Conservation (phyloP, 768 basidiomycete genomes). For the Dentipellis fragilis region DNA sequence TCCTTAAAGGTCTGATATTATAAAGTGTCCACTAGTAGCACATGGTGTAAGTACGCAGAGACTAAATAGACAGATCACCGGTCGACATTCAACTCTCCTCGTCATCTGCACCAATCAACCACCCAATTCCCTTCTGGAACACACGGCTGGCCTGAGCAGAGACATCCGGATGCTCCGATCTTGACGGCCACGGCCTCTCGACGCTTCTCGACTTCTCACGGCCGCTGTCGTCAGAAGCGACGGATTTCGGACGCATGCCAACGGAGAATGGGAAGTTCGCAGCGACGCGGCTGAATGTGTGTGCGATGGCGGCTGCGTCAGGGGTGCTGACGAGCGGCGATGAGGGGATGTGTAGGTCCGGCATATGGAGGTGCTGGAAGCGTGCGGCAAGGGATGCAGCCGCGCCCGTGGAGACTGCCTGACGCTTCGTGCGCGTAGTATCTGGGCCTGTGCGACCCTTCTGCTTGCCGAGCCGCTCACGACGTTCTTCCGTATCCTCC, state of each 20-base stretch:
- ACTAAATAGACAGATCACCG: no score
- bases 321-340: constrained; percentile 62
- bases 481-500: constrained; percentile 45
- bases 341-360: constrained; percentile 59
- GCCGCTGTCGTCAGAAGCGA: constrained; percentile 27
- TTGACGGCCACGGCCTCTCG: constrained; percentile 18
- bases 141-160: constrained; percentile 68
- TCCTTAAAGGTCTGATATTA: no score
- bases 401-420: neutral
- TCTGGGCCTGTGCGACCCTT: constrained; percentile 6
- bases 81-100: neutral
- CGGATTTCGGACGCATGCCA: constrained; percentile 22
- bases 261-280: constrained; percentile 67
- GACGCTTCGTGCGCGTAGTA: neutral
- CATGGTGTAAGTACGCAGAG: no score
- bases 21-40: no score
- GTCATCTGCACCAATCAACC: constrained; percentile 87
- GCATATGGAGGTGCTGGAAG: constrained; percentile 59
- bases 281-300: constrained; percentile 68
- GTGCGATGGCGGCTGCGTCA: constrained; percentile 73
- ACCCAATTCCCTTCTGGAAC: constrained; percentile 86
- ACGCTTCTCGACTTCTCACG: constrained; percentile 26
- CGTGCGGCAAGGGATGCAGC: constrained; percentile 42
- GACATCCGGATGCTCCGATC: constrained; percentile 40
- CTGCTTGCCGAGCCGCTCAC: constrained; percentile 29